A percentile compares a stretch with the other conserved stretches of the same genome.
Conservation (phyloP, 2,329 filamentous ascomycete genomes). For the Ophiostoma quercus region DNA sequence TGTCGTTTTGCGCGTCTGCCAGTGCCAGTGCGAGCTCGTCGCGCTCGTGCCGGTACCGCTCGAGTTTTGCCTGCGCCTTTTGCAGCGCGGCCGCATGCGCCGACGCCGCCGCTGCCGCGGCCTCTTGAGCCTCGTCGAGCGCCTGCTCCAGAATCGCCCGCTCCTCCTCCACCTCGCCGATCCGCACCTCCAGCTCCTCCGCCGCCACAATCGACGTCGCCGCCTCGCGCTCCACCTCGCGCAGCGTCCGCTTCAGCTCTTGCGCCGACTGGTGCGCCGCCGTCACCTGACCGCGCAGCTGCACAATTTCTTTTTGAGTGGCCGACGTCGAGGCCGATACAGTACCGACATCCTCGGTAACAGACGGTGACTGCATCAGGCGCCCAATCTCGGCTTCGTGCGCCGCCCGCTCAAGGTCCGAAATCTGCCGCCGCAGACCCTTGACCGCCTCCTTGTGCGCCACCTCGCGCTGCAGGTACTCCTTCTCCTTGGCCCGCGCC, state of each 20-base stretch:
- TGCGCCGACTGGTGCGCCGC: slow-evolving; percentile 55
- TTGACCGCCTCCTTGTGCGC: slow-evolving; percentile 59
- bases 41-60: slow-evolving; percentile 48
- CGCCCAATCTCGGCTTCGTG: slow-evolving; percentile 57
- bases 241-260: slow-evolving; percentile 46
- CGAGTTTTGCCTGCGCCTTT: slow-evolving; percentile 46
- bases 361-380: slow-evolving; percentile 41
- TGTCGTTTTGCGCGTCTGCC: slow-evolving; percentile 32
- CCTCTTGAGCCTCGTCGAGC: slow-evolving; percentile 50
- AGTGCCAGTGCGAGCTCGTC: slow-evolving; percentile 36
- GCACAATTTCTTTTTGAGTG: slow-evolving; percentile 51
- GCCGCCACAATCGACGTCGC: slow-evolving; percentile 33
- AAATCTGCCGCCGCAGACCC: slow-evolving; percentile 58
- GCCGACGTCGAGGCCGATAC: slow-evolving; percentile 13
- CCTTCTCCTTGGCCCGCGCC: slow-evolving; percentile 61
- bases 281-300: slow-evolving; percentile 56
- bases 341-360: slow-evolving; percentile 39
- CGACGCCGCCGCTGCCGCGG: slow-evolving; percentile 44
- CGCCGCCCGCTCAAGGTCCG: slow-evolving; percentile 61
- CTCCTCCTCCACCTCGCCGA: slow-evolving; percentile 55
- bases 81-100: slow-evolving; percentile 43
- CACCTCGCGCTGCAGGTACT: slow-evolving; percentile 60
- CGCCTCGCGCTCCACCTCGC: slow-evolving; percentile 48
- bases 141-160: slow-evolving; percentile 55
- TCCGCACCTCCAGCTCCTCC: slow-evolving; percentile 48